Evolutionary conservation across 495 filamentous ascomycete species (phyloP).

Genomic region (Penicillium daleae): DNA sequence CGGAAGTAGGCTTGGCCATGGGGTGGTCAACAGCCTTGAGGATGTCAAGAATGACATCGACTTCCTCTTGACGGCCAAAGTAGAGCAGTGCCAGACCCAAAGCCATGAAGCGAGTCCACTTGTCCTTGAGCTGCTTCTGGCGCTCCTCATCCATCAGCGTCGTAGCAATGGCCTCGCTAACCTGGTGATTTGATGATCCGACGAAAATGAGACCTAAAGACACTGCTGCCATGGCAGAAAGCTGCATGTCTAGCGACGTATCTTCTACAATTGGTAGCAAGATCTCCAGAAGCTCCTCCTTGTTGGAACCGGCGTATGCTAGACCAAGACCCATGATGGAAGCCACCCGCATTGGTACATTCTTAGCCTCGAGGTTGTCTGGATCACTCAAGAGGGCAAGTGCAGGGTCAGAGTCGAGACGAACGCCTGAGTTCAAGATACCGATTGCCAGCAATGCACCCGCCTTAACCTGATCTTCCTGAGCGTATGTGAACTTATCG

Average conservation of each 20-base stretch:
- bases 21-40: conserved; percentile 95
- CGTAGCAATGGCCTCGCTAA: conserved; percentile 84
- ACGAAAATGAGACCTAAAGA: conserved; percentile 90
- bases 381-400: conserved; percentile 80
- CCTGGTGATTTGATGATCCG: conserved; percentile 85
- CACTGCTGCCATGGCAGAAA: conserved; percentile 94
- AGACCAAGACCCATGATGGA: conserved; percentile 96
- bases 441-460: conserved; percentile 88
- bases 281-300: conserved; percentile 75
- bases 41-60: conserved; percentile 92
- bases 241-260: conserved; percentile 82
- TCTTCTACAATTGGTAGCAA: conserved; percentile 88
- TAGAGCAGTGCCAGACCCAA: conserved; percentile 92
- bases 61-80: conserved; percentile 96
- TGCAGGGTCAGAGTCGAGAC: conserved; percentile 83
- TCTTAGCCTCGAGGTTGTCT: conserved; percentile 77
- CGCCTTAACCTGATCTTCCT: conserved; percentile 85
- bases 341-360: conserved; percentile 71
- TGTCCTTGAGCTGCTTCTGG: conserved; percentile 85
- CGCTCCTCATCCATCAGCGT: conserved; percentile 92
- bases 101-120: conserved; percentile 96
- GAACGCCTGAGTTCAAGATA: conserved; percentile 90
- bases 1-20: conserved; percentile 86
- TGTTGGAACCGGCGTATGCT: conserved; percentile 90
- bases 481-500: conserved; percentile 84